phyloP scores from a whole-genome alignment of 2,329 filamentous ascomycete genomes.

The Septoria linicola region DNA sequence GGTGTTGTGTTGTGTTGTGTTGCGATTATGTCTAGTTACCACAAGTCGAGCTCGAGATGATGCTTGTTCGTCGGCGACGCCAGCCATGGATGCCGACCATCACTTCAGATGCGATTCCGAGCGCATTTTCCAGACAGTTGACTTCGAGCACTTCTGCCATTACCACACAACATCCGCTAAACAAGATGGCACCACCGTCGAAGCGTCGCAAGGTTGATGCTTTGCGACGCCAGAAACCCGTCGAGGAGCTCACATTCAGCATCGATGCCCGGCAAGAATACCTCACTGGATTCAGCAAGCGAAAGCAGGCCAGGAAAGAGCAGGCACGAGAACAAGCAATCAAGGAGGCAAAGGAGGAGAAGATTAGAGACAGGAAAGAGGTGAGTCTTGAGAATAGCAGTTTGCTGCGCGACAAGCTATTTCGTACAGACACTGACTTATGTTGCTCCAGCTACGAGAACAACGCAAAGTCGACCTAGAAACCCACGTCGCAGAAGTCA shows the following conservation, averaged over 20 bases:
- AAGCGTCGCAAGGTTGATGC: slow-evolving; percentile 18
- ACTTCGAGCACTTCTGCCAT: slow-evolving; percentile 7
- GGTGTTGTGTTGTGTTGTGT: slow-evolving; percentile 12
- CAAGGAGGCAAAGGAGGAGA: slow-evolving; percentile 75
- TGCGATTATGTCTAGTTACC: background rate
- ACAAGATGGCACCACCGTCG: slow-evolving; percentile 8
- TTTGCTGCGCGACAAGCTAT: too few relatives aligned
- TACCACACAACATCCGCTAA: background rate
- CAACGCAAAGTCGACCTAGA: slow-evolving; percentile 79
- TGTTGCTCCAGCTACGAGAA: slow-evolving; percentile 69
- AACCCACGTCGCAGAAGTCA: slow-evolving; percentile 75
- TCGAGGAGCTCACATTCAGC: slow-evolving; percentile 77
- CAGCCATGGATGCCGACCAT: background rate
- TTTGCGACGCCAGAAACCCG: slow-evolving; percentile 7
- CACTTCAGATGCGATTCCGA: slow-evolving; percentile 1
- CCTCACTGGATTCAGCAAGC: slow-evolving; percentile 94
- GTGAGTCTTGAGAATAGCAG: slow-evolving; percentile 50
- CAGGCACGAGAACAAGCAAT: slow-evolving; percentile 78
- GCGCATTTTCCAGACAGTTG: slow-evolving; percentile 13
- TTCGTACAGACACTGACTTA: background rate
- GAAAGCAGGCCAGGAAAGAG: slow-evolving; percentile 82
- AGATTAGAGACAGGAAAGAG: slow-evolving; percentile 70
- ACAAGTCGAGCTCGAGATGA: background rate
- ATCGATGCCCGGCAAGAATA: slow-evolving; percentile 76
- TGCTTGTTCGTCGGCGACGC: background rate